Percentiles rank a stretch among this genome's conserved stretches.
phyloP scores from a whole-genome alignment of 2,329 filamentous ascomycete genomes.

The Sclerotiophoma versabilis region DNA sequence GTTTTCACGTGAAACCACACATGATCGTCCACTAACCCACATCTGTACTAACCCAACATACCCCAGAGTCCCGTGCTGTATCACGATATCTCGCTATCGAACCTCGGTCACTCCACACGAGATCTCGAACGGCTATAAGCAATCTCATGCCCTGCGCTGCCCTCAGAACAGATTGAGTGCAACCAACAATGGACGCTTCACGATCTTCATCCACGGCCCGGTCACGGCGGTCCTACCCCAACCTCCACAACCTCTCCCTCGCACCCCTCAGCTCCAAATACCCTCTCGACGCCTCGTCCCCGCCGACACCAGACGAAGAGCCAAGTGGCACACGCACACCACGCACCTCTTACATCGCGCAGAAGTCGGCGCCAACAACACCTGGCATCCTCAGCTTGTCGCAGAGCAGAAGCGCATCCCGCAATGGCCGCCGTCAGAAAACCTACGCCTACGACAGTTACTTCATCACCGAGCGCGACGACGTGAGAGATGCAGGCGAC shows the following conservation, averaged over 20 bases:
- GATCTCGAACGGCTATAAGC: constrained; percentile 10
- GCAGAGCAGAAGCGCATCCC: constrained; percentile 45
- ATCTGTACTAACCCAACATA: constrained; percentile 17
- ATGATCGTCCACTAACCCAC: constrained; percentile 28
- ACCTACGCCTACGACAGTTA: constrained; percentile 44
- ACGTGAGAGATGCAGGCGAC: constrained; percentile 36
- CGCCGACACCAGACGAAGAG: constrained; percentile 41
- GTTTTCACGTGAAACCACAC: constrained; percentile 30
- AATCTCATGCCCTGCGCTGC: constrained; percentile 1
- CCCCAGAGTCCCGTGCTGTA: constrained; percentile 31
- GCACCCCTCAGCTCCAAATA: constrained; percentile 65
- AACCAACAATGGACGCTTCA: constrained; percentile 32
- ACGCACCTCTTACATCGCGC: constrained; percentile 56
- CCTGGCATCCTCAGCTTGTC: constrained; percentile 57
- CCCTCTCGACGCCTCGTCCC: constrained; percentile 55
- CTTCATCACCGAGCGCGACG: constrained; percentile 35
- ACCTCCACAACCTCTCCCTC: constrained; percentile 66
- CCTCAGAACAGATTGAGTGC: not conserved
- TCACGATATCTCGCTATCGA: constrained; percentile 21
- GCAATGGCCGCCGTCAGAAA: constrained; percentile 46
- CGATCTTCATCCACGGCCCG: constrained; percentile 31
- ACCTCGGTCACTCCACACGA: constrained; percentile 38
- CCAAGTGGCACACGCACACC: constrained; percentile 35
- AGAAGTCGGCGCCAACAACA: constrained; percentile 57
- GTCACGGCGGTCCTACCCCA: constrained; percentile 64